Evolutionary conservation across 1,284 basidiomycete genomes (phyloP).

Genomic region (Meira nashicola): DNA sequence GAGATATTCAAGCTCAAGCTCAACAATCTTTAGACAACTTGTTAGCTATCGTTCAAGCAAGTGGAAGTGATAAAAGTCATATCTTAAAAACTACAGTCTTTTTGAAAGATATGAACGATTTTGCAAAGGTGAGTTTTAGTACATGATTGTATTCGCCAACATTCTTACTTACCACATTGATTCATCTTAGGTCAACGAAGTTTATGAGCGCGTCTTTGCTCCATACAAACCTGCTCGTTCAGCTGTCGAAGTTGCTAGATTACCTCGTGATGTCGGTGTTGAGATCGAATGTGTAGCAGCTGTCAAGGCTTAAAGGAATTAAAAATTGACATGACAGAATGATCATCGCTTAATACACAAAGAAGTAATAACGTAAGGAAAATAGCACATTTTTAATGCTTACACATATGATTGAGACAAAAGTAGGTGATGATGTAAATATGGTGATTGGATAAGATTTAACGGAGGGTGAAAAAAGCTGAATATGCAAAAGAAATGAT

Average conservation of each 20-base stretch:
- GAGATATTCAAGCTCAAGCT: constrained; percentile 76
- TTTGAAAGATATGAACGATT: constrained; percentile 87
- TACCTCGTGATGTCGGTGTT: constrained; percentile 74
- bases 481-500: neutral
- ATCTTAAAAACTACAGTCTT: constrained; percentile 63
- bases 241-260: constrained; percentile 64
- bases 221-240: constrained; percentile 75
- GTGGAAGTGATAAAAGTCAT: constrained; percentile 56
- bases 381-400: neutral
- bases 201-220: constrained; percentile 49
- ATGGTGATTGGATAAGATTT: neutral
- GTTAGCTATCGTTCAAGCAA: constrained; percentile 73
- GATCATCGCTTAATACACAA: neutral
- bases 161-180: neutral
- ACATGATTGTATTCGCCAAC: neutral
- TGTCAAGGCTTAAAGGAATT: constrained; percentile 23
- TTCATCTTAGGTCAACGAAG: constrained; percentile 13
- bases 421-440: neutral
- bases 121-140: constrained; percentile 69
- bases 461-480: neutral
- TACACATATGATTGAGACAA: constrained; percentile 1
- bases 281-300: constrained; percentile 84
- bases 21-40: constrained; percentile 81
- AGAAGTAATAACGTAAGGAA: neutral
- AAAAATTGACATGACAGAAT: neutral